These are phyloP conservation scores for Macrolepiota dolichaula DNA, from an alignment of 768 basidiomycete genomes.

Conservation along the genomic window DNA sequence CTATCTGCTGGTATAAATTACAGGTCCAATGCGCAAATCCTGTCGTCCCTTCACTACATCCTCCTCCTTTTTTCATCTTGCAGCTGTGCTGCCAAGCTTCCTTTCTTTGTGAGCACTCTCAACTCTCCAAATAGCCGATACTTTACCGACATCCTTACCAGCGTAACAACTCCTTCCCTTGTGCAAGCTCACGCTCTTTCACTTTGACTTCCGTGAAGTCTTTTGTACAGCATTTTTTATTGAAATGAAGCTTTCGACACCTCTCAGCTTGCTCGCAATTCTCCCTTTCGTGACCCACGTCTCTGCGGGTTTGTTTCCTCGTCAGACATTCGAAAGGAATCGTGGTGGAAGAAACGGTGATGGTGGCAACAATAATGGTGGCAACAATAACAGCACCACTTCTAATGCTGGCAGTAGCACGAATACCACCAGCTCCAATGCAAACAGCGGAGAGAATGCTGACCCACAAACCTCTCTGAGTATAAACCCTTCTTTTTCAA, in stretches of 20 bases:
- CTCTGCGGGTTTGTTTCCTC: conserved; percentile 25
- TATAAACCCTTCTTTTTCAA: conserved; percentile 15
- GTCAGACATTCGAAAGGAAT: conserved; percentile 16
- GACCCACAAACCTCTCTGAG: conserved; percentile 45
- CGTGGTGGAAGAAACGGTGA: conserved; percentile 14
- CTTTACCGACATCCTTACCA: background rate
- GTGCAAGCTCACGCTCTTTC: conserved; percentile 29
- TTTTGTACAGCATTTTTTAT: conserved; percentile 14
- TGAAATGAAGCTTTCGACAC: conserved; percentile 50
- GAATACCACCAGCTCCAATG: conserved; percentile 1
- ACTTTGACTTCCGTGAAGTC: conserved; percentile 46
- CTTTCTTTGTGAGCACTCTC: conserved; percentile 22
- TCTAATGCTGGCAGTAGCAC: conserved; percentile 13
- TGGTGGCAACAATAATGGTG: conserved; percentile 13
- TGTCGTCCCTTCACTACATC: conserved; percentile 21
- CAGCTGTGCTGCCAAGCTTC: conserved; percentile 55
- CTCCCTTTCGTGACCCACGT: conserved; percentile 36
- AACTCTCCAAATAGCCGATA: background rate
- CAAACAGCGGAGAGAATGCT: background rate
- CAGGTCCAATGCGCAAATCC: conserved; percentile 12
- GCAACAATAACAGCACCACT: conserved; percentile 18
- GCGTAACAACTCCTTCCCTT: conserved; percentile 25
- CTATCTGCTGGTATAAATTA: conserved; percentile 18
- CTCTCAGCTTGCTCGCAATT: conserved; percentile 25
- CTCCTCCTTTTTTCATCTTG: conserved; percentile 28